Evolutionary conservation across 2,329 filamentous ascomycete species (phyloP), one percentile per base, ranked within the genome.

Genomic region (Phialophora macrospora): DNA sequence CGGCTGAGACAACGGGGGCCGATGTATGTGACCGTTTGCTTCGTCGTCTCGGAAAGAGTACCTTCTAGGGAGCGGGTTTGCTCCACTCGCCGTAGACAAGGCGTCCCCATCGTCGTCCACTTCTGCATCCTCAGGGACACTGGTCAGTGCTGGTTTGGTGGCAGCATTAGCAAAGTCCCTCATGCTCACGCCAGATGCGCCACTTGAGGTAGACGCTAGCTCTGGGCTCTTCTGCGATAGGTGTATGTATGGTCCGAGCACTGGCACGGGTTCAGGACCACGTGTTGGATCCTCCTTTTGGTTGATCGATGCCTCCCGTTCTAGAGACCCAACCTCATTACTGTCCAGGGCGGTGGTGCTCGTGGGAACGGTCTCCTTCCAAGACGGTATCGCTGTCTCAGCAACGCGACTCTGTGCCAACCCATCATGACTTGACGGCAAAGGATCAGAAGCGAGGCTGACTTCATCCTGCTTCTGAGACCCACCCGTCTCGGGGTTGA

Each of bases 141-240:
- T 68, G 17, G 56, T 63, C 22, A 70, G 58, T 11, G 49, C 26
- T 38, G 59, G 38, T 55, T 66, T 71, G 57, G 56, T 55, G 26
- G 66, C 62, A 24, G 58, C 34, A 28, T 46, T 58, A 12, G 69
- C 69, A 59, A 72, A 72, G 58, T 72, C 70, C 48, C 70, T 61
- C 4, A 68, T 59, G 20, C 41, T 68, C 32, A 72, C 64, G 12
- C 68, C 68, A 24, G 55, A 65, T 22, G 54, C 17, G 30, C 30
- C 44, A 55, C 55, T 63, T n/a, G 65, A 28, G 55, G 65, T 62
- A 22, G 51, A 62, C 46, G 56, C 30, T 17, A 66, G 58, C 26
- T 64, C 59, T 14, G 63, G 51, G 28, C 30, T 65, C 17, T 63
- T 59, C 9, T 60, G 41, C 20, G 55, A 24, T 12, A 46, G 51